These are phyloP conservation scores for Stemphylium vesicarium DNA, from an alignment of 2,329 filamentous ascomycete species.

Conservation along the genomic window DNA sequence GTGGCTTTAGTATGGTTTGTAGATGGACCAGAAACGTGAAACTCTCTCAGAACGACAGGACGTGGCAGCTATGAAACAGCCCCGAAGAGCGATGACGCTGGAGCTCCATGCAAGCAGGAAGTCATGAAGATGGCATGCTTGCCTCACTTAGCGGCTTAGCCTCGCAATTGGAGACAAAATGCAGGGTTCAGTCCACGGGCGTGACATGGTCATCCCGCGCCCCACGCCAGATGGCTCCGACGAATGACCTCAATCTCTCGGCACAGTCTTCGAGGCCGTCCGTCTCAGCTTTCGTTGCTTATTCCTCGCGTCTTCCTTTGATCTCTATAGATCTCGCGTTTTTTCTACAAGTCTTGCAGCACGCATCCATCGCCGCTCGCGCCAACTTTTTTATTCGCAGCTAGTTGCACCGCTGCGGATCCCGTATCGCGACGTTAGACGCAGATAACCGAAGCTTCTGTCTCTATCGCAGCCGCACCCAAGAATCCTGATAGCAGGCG, in stretches of 20 bases:
- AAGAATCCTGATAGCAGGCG: conserved; percentile 10
- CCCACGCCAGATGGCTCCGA: conserved; percentile 22
- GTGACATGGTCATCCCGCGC: conserved; percentile 31
- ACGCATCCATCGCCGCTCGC: background rate
- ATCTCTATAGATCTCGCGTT: background rate
- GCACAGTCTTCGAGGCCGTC: conserved; percentile 23
- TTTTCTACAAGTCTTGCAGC: background rate
- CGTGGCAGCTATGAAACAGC: conserved; percentile 3
- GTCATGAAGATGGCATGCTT: conserved; percentile 4
- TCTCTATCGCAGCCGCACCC: conserved; percentile 4
- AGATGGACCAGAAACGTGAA: background rate
- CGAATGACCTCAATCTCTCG: conserved; percentile 37
- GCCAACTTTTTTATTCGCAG: background rate
- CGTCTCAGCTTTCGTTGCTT: conserved; percentile 11
- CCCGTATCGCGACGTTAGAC: conserved; percentile 26
- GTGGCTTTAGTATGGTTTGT: background rate
- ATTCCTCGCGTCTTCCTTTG: conserved; percentile 11
- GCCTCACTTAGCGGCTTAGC: conserved; percentile 29
- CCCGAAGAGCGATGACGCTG: conserved; percentile 21
- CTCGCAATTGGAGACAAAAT: conserved; percentile 11
- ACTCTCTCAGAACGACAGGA: background rate
- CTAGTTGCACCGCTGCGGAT: conserved; percentile 1
- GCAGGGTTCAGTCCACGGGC: conserved; percentile 2
- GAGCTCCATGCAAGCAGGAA: conserved; percentile 7
- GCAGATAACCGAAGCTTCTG: conserved; percentile 26